Conservation (phyloP, 176 grass and related monocot species). For the Elymus sibiricus region DNA sequence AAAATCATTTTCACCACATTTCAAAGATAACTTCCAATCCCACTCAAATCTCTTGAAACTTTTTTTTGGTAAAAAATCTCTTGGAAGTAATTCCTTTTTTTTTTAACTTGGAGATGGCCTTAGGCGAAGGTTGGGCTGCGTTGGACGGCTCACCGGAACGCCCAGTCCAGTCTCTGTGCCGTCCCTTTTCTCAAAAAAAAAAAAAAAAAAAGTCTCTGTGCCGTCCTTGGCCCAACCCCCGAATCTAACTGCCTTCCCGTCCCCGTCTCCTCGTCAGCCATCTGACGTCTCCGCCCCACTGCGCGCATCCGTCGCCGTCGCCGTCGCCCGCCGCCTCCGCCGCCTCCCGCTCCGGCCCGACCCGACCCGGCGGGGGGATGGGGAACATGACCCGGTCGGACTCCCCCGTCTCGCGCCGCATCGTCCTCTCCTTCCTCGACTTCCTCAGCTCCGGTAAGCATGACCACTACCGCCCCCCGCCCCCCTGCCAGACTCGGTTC, state of each 20-base stretch:
- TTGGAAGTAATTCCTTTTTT: too few species aligned
- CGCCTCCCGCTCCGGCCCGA: not conserved
- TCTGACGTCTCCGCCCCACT: not conserved
- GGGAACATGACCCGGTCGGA: slow-evolving; percentile 52
- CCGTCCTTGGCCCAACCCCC: not conserved
- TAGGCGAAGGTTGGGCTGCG: too few species aligned
- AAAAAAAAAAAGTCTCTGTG: not conserved
- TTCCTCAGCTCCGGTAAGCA: slow-evolving; percentile 80
- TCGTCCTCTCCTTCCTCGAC: slow-evolving; percentile 76
- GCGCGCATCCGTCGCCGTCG: not conserved
- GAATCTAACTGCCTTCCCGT: not conserved
- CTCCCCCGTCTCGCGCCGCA: slow-evolving; percentile 58
- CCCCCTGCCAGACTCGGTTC: not conserved
- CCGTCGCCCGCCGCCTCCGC: not conserved
- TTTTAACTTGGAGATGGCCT: too few species aligned
- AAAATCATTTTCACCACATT: too few species aligned
- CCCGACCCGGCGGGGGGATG: slow-evolving; percentile 20
- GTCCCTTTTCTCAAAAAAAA: too few species aligned
- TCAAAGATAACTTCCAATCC: too few species aligned
- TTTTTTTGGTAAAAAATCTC: too few species aligned
- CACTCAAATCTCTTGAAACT: too few species aligned
- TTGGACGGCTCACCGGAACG: not conserved
- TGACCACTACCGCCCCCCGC: too few species aligned
- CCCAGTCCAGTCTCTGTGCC: not conserved
- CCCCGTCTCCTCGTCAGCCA: not conserved